These are phyloP conservation scores for Cymodocea nodosa DNA, from an alignment of 116 monocot species.

Conservation along the genomic window DNA sequence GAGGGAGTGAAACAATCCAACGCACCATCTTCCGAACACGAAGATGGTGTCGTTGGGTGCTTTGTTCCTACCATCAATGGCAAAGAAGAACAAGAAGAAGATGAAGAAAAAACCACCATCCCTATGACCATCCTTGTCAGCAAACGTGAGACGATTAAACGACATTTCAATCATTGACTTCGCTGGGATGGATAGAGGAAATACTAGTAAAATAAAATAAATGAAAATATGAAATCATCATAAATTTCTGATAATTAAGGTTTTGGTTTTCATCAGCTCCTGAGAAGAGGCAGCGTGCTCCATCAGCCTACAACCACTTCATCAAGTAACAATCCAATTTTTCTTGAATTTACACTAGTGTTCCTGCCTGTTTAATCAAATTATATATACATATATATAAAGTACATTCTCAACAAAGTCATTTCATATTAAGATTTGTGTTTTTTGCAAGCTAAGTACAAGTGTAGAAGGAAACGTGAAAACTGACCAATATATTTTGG, in stretches of 20 bases:
- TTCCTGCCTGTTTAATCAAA: too few relatives aligned
- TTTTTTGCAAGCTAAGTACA: too few relatives aligned
- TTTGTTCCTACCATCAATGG: neutral
- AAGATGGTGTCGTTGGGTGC: neutral
- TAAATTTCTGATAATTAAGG: neutral
- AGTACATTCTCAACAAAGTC: too few relatives aligned
- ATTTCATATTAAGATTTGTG: too few relatives aligned
- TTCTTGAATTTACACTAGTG: neutral
- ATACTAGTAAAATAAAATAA: neutral
- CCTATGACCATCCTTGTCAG: constrained; percentile 24
- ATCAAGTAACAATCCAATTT: constrained; percentile 51
- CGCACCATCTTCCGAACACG: neutral
- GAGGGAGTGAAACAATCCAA: neutral
- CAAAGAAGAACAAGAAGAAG: constrained; percentile 4
- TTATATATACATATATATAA: too few relatives aligned
- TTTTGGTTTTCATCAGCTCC: constrained; percentile 49
- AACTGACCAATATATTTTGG: too few relatives aligned
- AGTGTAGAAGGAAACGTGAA: too few relatives aligned
- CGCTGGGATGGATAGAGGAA: too few relatives aligned
- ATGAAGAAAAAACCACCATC: constrained; percentile 7
- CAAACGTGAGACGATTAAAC: constrained; percentile 30
- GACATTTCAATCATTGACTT: too few relatives aligned
- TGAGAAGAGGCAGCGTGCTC: constrained; percentile 85
- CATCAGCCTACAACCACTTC: constrained; percentile 88
- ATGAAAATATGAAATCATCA: neutral